Percentiles rank a stretch among this genome's conserved stretches.
Evolutionary conservation across 2,329 filamentous ascomycete genomes (phyloP).

Genomic region (Parascedosporium putredinis): DNA sequence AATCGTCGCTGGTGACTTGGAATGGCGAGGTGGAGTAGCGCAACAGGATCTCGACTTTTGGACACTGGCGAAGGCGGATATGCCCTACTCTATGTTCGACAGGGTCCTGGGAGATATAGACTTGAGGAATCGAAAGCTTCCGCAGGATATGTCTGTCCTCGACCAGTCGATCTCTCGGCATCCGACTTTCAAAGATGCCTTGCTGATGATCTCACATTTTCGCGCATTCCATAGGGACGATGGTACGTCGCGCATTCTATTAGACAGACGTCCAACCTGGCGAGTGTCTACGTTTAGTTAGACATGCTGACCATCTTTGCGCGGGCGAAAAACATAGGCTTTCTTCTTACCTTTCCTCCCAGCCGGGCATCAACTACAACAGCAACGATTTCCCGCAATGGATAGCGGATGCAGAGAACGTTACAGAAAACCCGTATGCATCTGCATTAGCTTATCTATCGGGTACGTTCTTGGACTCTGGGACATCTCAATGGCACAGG

Average conservation of each 20-base stretch:
- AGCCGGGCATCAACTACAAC: background rate
- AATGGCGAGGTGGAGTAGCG: background rate
- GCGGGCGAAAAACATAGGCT: background rate
- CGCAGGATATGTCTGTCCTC: background rate
- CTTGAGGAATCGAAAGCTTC: background rate
- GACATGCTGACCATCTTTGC: too few relatives aligned
- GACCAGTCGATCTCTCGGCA: background rate
- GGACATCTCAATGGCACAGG: background rate
- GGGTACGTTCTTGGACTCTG: background rate
- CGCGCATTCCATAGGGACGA: background rate
- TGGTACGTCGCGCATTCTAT: too few relatives aligned
- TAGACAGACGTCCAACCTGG: too few relatives aligned
- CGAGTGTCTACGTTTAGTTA: too few relatives aligned
- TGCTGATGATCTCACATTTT: background rate
- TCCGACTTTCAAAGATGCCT: background rate
- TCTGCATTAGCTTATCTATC: background rate
- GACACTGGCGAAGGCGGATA: background rate
- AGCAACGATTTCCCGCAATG: background rate
- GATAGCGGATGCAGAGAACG: background rate
- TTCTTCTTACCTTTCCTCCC: background rate
- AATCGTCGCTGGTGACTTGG: background rate
- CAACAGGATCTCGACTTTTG: background rate
- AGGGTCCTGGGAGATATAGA: background rate
- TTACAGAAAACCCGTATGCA: background rate
- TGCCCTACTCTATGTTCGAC: background rate